Evolutionary conservation across 2,329 filamentous ascomycete genomes (phyloP).

Genomic region (Penicillium corylophilum): DNA sequence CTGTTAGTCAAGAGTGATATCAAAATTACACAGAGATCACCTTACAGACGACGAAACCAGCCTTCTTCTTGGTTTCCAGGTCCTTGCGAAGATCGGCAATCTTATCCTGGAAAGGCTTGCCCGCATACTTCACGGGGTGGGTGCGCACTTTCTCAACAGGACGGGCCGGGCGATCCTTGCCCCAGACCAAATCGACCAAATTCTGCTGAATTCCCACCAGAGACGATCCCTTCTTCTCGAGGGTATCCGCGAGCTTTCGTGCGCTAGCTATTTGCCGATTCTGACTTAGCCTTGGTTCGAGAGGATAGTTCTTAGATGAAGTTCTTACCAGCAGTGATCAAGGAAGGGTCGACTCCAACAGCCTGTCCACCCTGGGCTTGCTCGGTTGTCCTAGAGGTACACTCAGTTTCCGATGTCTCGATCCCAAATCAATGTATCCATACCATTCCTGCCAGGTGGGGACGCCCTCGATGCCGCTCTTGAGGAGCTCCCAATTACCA

Average conservation of each 20-base stretch:
- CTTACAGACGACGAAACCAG: slow-evolving; percentile 77
- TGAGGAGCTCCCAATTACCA: slow-evolving; percentile 84
- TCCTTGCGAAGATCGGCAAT: slow-evolving; percentile 85
- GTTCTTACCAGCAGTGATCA: slow-evolving; percentile 67
- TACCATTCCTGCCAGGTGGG: slow-evolving; percentile 98
- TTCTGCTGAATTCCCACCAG: slow-evolving; percentile 76
- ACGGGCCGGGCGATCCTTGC: slow-evolving; percentile 65
- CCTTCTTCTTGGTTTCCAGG: slow-evolving; percentile 81
- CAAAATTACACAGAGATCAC: not conserved
- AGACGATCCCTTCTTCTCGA: slow-evolving; percentile 79
- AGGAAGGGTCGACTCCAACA: slow-evolving; percentile 85
- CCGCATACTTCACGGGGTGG: slow-evolving; percentile 70
- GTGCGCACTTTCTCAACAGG: slow-evolving; percentile 75
- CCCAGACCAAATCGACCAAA: slow-evolving; percentile 91
- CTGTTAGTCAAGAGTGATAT: slow-evolving; percentile 13
- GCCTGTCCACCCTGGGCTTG: slow-evolving; percentile 82
- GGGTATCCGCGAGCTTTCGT: slow-evolving; percentile 76
- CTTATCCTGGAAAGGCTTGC: slow-evolving; percentile 80
- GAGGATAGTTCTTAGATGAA: slow-evolving; percentile 14
- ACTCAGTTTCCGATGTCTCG: slow-evolving; percentile 9
- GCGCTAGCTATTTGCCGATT: slow-evolving; percentile 53
- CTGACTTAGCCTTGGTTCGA: not conserved
- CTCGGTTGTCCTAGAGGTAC: slow-evolving; percentile 61
- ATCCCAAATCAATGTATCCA: slow-evolving; percentile 2
- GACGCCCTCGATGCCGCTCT: slow-evolving; percentile 89